These are phyloP conservation scores for Chlamydomonas urium DNA, from an alignment of 139 green algal species.

Conservation along the genomic window DNA sequence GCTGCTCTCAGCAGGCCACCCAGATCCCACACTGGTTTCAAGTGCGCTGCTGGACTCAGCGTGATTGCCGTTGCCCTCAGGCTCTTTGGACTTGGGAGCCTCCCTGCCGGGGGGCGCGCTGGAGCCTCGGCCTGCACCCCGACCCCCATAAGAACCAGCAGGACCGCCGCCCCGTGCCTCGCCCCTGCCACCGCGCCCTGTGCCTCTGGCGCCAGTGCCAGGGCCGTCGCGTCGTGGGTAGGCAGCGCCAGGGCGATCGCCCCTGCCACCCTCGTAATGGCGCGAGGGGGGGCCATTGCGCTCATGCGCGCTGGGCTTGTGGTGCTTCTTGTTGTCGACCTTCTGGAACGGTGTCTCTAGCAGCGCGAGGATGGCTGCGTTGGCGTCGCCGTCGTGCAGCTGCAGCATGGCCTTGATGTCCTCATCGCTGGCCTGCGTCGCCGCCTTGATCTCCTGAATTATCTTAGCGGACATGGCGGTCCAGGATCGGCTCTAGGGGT, in stretches of 20 bases:
- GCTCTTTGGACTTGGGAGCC: too few species aligned
- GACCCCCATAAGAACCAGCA: neutral
- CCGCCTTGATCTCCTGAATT: constrained; percentile 12
- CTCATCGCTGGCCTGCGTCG: neutral
- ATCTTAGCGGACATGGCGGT: too few species aligned
- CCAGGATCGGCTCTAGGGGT: too few species aligned
- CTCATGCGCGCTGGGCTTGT: neutral
- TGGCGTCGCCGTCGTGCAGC: neutral
- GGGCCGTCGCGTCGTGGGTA: neutral
- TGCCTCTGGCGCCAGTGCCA: neutral
- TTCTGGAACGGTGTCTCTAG: constrained; percentile 5
- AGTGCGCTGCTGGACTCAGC: neutral
- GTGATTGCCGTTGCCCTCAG: neutral
- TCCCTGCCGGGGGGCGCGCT: neutral
- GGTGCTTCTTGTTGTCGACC: constrained; percentile 12
- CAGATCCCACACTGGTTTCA: neutral
- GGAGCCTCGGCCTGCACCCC: neutral
- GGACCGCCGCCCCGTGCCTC: neutral
- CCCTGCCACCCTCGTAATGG: neutral
- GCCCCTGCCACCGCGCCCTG: neutral
- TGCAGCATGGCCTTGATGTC: constrained; percentile 3
- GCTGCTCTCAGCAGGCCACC: neutral
- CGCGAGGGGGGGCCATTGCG: neutral
- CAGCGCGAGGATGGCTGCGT: constrained; percentile 5
- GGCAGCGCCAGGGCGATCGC: neutral